These are phyloP conservation scores for Aspergillus costaricaensis DNA, from an alignment of 2,329 filamentous ascomycete genomes.

Conservation along the genomic window DNA sequence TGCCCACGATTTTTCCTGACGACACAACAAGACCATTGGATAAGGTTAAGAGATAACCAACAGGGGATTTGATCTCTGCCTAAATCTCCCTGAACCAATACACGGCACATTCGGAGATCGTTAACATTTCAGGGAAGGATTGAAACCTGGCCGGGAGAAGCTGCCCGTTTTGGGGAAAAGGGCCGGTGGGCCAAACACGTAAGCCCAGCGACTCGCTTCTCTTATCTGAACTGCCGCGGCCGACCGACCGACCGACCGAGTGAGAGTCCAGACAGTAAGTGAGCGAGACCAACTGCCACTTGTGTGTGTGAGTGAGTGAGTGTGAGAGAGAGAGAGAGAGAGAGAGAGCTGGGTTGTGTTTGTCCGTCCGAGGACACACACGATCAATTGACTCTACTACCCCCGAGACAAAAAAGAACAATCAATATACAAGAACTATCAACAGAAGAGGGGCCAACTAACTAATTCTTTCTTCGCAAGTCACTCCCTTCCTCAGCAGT, in stretches of 20 bases:
- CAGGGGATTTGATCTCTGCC: conserved; percentile 1
- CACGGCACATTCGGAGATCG: background rate
- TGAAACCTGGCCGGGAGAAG: conserved; percentile 4
- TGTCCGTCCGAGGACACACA: too few relatives aligned
- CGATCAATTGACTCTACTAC: too few relatives aligned
- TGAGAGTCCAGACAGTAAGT: background rate
- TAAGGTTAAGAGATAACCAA: background rate
- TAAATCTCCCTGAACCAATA: background rate
- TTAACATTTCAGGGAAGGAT: background rate
- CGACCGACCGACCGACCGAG: background rate
- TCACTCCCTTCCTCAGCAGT: background rate
- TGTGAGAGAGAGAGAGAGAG: too few relatives aligned
- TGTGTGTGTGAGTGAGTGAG: too few relatives aligned
- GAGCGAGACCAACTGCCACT: too few relatives aligned
- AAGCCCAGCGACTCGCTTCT: conserved; percentile 11
- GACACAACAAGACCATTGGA: background rate
- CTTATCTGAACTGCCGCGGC: conserved; percentile 7
- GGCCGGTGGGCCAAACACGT: conserved; percentile 22
- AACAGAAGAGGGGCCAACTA: background rate
- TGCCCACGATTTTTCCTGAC: too few relatives aligned
- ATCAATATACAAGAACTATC: background rate
- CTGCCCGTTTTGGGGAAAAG: conserved; percentile 7
- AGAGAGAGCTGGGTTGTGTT: too few relatives aligned
- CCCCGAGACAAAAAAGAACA: too few relatives aligned
- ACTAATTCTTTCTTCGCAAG: background rate